phyloP scores from a whole-genome alignment of 1,139 yeast species.

The Sugiyamaella sp. region DNA sequence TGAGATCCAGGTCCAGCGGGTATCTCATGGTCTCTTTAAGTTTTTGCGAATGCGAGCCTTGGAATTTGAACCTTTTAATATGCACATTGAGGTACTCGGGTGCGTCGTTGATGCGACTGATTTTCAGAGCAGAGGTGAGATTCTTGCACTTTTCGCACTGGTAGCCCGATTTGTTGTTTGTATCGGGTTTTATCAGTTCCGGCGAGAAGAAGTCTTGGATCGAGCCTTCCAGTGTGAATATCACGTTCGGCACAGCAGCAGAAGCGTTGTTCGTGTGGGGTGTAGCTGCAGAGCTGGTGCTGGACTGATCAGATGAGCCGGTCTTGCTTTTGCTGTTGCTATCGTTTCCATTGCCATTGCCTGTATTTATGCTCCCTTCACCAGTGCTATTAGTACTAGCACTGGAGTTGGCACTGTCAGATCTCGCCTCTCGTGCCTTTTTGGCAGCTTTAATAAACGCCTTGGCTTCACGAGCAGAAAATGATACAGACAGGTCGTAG shows the following conservation, averaged over 20 bases:
- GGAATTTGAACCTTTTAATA: slow-evolving; percentile 86
- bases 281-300: neutral
- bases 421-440: slow-evolving; percentile 11
- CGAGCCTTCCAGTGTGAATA: slow-evolving; percentile 64
- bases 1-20: slow-evolving; percentile 73
- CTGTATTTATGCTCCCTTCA: no score
- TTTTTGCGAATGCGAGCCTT: slow-evolving; percentile 64
- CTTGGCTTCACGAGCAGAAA: slow-evolving; percentile 49
- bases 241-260: slow-evolving; percentile 9
- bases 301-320: neutral
- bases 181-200: slow-evolving; percentile 69
- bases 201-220: slow-evolving; percentile 79
- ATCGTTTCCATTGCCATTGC: no score
- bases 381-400: neutral
- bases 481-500: slow-evolving; percentile 76
- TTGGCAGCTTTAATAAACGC: slow-evolving; percentile 19
- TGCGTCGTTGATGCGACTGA: slow-evolving; percentile 71
- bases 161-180: slow-evolving; percentile 58
- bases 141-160: slow-evolving; percentile 84
- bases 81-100: slow-evolving; percentile 90
- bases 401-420: neutral
- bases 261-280: neutral
- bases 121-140: slow-evolving; percentile 76
- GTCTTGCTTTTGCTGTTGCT: neutral
- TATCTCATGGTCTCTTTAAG: slow-evolving; percentile 85